Percentiles rank a stretch among this genome's conserved stretches.
Conservation (phyloP, 2,329 filamentous ascomycete genomes). For the Hirsutella rhossiliensis region DNA sequence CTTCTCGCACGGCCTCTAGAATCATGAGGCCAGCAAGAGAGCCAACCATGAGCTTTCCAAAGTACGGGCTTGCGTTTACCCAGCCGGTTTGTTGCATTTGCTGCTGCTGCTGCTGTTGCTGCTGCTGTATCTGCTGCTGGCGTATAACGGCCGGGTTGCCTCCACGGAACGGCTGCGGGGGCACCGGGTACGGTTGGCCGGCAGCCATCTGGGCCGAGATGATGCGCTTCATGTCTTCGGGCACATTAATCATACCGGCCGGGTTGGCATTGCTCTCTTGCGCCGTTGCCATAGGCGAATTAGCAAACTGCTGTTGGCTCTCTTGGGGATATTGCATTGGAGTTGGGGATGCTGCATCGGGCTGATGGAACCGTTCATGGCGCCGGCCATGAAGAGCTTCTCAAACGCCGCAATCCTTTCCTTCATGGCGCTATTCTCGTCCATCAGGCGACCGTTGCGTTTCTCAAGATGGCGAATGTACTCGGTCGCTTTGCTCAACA, state of each 20-base stretch:
- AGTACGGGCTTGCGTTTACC: slow-evolving; percentile 42
- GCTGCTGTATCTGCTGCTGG: slow-evolving; percentile 45
- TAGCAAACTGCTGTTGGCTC: slow-evolving; percentile 31
- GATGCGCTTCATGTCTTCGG: slow-evolving; percentile 53
- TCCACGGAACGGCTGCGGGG: slow-evolving; percentile 33
- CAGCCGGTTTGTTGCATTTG: slow-evolving; percentile 40
- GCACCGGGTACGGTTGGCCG: slow-evolving; percentile 39
- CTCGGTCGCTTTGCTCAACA: slow-evolving; percentile 89
- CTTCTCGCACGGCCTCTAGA: slow-evolving; percentile 62
- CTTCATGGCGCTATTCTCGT: slow-evolving; percentile 73
- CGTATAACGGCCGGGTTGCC: slow-evolving; percentile 33
- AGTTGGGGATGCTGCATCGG: slow-evolving; percentile 41
- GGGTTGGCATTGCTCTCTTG: slow-evolving; percentile 27
- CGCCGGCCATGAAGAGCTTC: slow-evolving; percentile 68
- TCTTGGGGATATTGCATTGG: slow-evolving; percentile 35
- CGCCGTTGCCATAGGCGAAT: slow-evolving; percentile 29
- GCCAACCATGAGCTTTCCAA: slow-evolving; percentile 80
- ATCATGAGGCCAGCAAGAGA: slow-evolving; percentile 89
- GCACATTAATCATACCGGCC: slow-evolving; percentile 52
- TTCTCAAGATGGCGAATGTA: slow-evolving; percentile 93
- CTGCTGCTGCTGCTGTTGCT: slow-evolving; percentile 31
- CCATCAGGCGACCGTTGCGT: slow-evolving; percentile 67
- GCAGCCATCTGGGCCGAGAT: slow-evolving; percentile 43
- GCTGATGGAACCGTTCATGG: slow-evolving; percentile 51
- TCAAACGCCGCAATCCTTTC: slow-evolving; percentile 62